Evolutionary conservation across 2,329 filamentous ascomycete genomes (phyloP), one percentile per base, ranked within the genome.

Genomic region (Alternaria sp.): DNA sequence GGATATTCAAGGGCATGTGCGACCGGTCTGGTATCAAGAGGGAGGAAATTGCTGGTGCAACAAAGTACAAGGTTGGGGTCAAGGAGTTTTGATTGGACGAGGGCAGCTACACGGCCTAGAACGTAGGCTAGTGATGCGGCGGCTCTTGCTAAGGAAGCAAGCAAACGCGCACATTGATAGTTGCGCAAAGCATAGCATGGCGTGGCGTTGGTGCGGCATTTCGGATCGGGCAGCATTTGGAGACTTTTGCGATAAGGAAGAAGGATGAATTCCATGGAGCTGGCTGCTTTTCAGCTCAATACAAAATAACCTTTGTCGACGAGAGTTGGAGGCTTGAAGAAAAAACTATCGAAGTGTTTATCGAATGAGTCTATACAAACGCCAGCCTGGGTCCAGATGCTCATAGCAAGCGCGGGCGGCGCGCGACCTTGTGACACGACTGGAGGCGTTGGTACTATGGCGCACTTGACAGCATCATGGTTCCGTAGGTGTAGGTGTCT

Each of bases 1-100:
- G 91, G 0, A 93, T 97, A 54, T 98, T 98, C 78, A 84, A 90
- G 65, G 83, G 89, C 34, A 97, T 97, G 93, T 97, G 93, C 74
- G 92, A 96, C 42, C 83, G 91, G 49, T 93, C 91, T 71, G 92
- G 92, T 1, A 96, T 97, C 68, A 74, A 80, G 33, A 75, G 80
- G 52, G 80, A 82, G 50, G 82, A 85, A 65, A 83, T 84, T 66
- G 66, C 72, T 40, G 63, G 60, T 33, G 60, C 61, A 54, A 58
- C 60, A 53, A 45, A 61, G 33, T 63, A 67, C 42, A 56, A 50
- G 26, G 29, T 24, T 31, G 34, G 24, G 36, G 17, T 26, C 28
- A 14, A 26, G 31, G 45, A 37, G 46, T 50, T 46, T 44, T 50
- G 60, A 51, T 50, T 41, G 54, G 52, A 44, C 23, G 48, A 31